Conservation (phyloP, 441 rosid species). For the Omphalea diandra region DNA sequence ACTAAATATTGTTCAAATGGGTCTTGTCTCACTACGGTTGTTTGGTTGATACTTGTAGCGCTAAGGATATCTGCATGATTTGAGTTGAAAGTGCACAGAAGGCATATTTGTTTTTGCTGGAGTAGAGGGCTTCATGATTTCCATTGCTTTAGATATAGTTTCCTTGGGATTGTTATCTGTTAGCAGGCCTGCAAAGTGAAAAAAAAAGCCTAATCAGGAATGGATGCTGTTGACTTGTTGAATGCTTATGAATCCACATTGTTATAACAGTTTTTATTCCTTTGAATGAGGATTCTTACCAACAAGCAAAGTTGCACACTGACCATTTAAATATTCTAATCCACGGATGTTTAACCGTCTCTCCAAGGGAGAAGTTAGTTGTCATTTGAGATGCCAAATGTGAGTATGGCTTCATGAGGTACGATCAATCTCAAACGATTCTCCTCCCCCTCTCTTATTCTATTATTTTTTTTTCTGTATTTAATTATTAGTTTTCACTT, state of each 20-base stretch:
- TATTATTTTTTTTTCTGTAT: too few relatives aligned
- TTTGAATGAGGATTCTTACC: not conserved
- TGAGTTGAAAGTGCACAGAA: not conserved
- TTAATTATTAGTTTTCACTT: too few relatives aligned
- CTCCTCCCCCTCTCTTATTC: too few relatives aligned
- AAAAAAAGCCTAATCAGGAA: not conserved
- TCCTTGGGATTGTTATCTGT: not conserved
- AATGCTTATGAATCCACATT: slow-evolving; percentile 1
- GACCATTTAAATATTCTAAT: not conserved
- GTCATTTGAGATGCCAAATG: too few relatives aligned
- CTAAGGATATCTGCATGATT: not conserved
- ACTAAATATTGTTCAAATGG: not conserved
- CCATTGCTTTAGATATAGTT: not conserved
- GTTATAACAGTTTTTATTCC: not conserved
- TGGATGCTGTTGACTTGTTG: not conserved
- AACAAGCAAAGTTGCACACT: not conserved
- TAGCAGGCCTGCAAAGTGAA: not conserved
- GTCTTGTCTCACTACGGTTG: not conserved
- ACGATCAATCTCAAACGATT: too few relatives aligned
- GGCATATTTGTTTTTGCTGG: not conserved
- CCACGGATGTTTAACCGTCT: too few relatives aligned
- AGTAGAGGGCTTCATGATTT: not conserved
- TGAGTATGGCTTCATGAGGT: too few relatives aligned
- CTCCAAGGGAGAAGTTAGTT: too few relatives aligned
- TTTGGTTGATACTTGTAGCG: not conserved